These are phyloP conservation scores for Eragrostis tef DNA, from an alignment of 202 grass and related monocot genomes.

Conservation along the genomic window DNA sequence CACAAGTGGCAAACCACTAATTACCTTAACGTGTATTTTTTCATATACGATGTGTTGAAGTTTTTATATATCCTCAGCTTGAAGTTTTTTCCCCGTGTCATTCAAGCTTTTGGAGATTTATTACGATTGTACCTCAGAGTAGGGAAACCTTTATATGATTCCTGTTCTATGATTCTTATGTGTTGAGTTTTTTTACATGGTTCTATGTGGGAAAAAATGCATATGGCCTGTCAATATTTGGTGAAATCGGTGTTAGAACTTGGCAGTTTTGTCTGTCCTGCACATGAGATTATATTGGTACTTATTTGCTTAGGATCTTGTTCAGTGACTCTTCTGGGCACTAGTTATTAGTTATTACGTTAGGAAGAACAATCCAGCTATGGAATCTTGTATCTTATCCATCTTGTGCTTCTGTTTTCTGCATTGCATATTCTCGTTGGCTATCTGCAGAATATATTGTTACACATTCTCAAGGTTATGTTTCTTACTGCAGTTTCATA, in stretches of 20 bases:
- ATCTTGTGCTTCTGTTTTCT: constrained; percentile 17
- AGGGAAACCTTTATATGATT: neutral
- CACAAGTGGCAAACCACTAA: no score
- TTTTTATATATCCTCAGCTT: neutral
- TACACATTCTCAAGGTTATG: neutral
- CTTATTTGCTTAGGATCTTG: neutral
- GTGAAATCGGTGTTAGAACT: neutral
- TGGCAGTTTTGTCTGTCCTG: neutral
- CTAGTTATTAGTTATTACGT: neutral
- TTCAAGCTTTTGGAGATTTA: neutral
- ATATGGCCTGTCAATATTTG: neutral
- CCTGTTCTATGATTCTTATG: constrained; percentile 7
- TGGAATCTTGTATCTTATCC: neutral
- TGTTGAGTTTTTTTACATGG: neutral
- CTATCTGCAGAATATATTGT: neutral
- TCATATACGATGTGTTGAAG: no score
- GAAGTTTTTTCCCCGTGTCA: neutral
- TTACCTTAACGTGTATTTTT: no score
- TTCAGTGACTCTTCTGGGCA: neutral
- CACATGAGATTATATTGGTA: neutral
- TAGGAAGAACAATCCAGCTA: neutral
- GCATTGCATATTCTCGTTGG: neutral
- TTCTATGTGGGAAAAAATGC: neutral
- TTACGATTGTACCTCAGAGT: neutral
- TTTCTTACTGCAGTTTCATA: constrained; percentile 50